phyloP scores from a whole-genome alignment of 495 filamentous ascomycete genomes.

The Penicillium waksmanii region DNA sequence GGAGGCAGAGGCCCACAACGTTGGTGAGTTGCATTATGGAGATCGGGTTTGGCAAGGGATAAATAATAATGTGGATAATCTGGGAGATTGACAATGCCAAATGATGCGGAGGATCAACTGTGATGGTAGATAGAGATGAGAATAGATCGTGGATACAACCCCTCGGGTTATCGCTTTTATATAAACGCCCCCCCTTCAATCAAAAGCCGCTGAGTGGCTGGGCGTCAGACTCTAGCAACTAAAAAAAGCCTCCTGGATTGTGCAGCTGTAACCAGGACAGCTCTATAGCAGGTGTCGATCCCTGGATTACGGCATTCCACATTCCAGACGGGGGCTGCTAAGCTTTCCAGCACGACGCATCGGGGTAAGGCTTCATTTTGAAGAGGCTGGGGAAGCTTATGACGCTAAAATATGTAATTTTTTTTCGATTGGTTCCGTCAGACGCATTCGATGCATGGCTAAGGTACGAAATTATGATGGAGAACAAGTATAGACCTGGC shows the following conservation, averaged over 20 bases:
- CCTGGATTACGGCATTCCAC: conserved; percentile 23
- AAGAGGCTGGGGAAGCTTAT: background rate
- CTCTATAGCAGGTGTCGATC: conserved; percentile 9
- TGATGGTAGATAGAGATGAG: background rate
- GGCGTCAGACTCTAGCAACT: background rate
- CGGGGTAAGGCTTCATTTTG: background rate
- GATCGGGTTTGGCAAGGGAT: background rate
- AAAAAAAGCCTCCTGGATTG: conserved; percentile 17
- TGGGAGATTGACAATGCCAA: background rate
- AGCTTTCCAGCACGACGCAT: background rate
- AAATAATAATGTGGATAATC: background rate
- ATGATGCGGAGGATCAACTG: background rate
- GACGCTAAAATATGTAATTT: background rate
- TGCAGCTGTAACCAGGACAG: conserved; percentile 6
- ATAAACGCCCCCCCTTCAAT: conserved; percentile 5
- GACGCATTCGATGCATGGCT: background rate
- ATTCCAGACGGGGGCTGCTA: conserved; percentile 19
- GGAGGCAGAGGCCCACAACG: conserved; percentile 22
- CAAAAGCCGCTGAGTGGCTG: conserved; percentile 12
- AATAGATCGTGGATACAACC: conserved; percentile 1
- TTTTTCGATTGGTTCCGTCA: background rate
- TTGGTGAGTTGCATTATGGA: conserved; percentile 31
- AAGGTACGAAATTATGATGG: background rate
- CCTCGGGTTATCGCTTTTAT: conserved; percentile 18
- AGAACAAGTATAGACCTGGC: background rate